A percentile compares a stretch with the other conserved stretches of the same genome.
Conservation (phyloP, 164 flowering plant genomes). For the Umbilicus rupestris region DNA sequence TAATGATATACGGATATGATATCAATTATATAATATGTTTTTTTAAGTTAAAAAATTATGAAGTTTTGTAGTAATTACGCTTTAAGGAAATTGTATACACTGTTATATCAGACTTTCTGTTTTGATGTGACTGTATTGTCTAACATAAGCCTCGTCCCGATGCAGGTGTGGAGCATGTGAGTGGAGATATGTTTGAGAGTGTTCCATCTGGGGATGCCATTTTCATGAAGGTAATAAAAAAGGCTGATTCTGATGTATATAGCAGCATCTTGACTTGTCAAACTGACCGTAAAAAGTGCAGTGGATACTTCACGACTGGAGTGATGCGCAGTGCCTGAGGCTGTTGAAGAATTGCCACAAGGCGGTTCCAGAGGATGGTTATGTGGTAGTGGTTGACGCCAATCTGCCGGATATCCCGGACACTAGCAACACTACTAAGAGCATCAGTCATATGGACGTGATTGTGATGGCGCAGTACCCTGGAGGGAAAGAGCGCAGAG, state of each 20-base stretch:
- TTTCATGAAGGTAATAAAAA: conserved; percentile 12
- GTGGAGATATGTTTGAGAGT: conserved; percentile 13
- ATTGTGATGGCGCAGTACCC: conserved; percentile 1
- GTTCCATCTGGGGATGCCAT: conserved; percentile 16
- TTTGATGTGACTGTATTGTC: no score
- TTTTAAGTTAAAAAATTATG: no score
- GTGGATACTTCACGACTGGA: conserved; percentile 24
- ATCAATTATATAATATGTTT: no score
- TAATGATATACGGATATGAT: no score
- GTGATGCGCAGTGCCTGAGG: conserved; percentile 23
- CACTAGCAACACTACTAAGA: not conserved
- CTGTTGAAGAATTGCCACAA: conserved; percentile 22
- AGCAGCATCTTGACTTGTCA: not conserved
- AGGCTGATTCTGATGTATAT: not conserved
- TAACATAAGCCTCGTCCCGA: no score
- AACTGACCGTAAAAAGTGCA: not conserved
- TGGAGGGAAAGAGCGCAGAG: conserved; percentile 11
- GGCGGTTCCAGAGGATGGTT: conserved; percentile 19
- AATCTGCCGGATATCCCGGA: conserved; percentile 3
- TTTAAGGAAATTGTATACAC: no score
- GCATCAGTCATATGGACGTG: not conserved
- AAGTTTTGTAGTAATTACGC: no score
- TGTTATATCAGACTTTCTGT: no score
- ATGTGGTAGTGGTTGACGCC: conserved; percentile 17
- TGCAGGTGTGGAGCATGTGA: conserved; percentile 11